phyloP scores from a whole-genome alignment of 192 early-diverging fungal species.

The Lobosporangium transversale region DNA sequence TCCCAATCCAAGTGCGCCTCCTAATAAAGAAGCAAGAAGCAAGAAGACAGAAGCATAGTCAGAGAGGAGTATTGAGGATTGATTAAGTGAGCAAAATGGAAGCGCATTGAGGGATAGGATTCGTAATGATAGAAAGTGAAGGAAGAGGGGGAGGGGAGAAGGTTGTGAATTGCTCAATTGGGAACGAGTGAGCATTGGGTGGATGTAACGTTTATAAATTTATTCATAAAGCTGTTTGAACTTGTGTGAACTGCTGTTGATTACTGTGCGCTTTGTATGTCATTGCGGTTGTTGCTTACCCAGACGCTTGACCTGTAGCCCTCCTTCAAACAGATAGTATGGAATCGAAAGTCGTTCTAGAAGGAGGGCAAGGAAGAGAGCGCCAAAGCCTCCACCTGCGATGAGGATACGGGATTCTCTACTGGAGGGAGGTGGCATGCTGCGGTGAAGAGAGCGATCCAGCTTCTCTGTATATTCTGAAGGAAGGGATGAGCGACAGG shows the following conservation, averaged over 20 bases:
- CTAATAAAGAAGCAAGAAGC: neutral
- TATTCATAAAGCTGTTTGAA: too few relatives aligned
- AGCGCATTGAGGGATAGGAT: too few relatives aligned
- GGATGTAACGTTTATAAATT: too few relatives aligned
- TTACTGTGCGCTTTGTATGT: too few relatives aligned
- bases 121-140: too few relatives aligned
- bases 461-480: neutral
- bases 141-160: too few relatives aligned
- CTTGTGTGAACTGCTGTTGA: too few relatives aligned
- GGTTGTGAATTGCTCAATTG: too few relatives aligned
- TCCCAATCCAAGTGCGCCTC: slow-evolving; percentile 6
- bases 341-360: slow-evolving; percentile 10
- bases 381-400: slow-evolving; percentile 10
- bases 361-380: slow-evolving; percentile 7
- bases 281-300: slow-evolving; percentile 6
- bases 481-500: neutral
- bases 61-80: neutral
- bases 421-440: neutral
- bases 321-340: slow-evolving; percentile 9
- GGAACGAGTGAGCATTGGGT: too few relatives aligned
- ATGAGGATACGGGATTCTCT: slow-evolving; percentile 11
- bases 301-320: neutral
- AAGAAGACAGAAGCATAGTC: neutral
- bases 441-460: neutral
- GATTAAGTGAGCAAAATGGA: neutral